Base-by-base conservation (phyloP, 345 rosid genomes). In the Lepidium aucheri region DNA sequence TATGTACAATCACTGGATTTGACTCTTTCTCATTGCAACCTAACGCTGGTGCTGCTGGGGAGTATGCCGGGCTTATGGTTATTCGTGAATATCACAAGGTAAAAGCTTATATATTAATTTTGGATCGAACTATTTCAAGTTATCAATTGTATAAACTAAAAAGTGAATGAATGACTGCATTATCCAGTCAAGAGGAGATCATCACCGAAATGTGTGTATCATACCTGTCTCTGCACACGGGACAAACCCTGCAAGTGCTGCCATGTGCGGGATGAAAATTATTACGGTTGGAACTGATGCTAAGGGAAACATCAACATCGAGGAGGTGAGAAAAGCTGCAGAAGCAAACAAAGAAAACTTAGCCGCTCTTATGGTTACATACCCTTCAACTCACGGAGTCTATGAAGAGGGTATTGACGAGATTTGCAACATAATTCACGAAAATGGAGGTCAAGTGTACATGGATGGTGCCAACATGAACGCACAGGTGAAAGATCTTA, bases 401-500 rank as follows among this genome's bases (percentile, higher is more conserved):
- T 94, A 90, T 76, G 97, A 94, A 81, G 96, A 94, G 82, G 95
- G 95, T 44, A 90, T 94, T 18, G 92, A 88, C 72, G 97, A 88
- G 84, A 88, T 90, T 56, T 94, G 97, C 74, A 88, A 84, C 80
- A 94, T 88, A 54, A 88, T 90, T 62, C 99, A 94, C 65, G 91
- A 84, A 42, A 90, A 94, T 66, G 99, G 99, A 76, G 99, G 96
- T 63, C 97, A 95, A 76, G 96, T 91, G 56, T 95, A 95, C 83
- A 95, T 95, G 99, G 99, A 95, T 67, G 99, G 99, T 14, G 97
- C 97, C 43, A 95, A 95, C 89, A 91, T 95, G 99, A 94, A 94
- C 72, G 97, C 96, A n/a, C 94, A 94, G 97, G 97, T 91, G 65
- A 72, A 18, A 18, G 36, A 84, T 86, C 79, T 86, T 84, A 82